phyloP scores from a whole-genome alignment of 2,329 filamentous ascomycete genomes.

The Boeremia exigua region DNA sequence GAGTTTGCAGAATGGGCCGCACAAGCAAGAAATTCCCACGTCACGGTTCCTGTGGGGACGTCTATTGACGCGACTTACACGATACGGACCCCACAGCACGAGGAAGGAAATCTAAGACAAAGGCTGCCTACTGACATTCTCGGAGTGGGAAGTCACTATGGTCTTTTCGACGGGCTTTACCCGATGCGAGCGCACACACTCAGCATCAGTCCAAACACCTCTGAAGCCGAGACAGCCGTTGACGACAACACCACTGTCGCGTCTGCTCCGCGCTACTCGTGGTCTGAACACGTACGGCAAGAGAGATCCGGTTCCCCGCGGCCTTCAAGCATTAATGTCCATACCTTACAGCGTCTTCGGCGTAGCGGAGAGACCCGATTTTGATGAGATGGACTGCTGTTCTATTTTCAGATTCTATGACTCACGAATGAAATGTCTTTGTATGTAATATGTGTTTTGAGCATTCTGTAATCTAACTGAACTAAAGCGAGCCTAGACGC shows the following conservation, averaged over 20 bases:
- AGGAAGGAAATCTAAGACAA: neutral
- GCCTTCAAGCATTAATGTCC: neutral
- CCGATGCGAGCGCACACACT: neutral
- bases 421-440: no score
- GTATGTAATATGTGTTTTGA: no score
- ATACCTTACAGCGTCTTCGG: neutral
- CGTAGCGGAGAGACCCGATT: neutral
- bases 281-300: neutral
- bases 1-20: neutral
- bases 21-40: neutral
- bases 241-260: neutral
- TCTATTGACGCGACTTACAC: neutral
- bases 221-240: neutral
- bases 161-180: neutral
- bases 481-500: neutral
- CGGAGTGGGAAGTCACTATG: neutral
- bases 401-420: no score
- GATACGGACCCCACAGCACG: neutral
- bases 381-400: neutral
- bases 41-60: neutral
- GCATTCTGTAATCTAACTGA: no score
- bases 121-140: neutral
- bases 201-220: neutral
- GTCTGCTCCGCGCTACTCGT: neutral
- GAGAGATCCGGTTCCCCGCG: neutral